phyloP scores from a whole-genome alignment of 2,329 filamentous ascomycete genomes.

The Fusarium mexicanum region DNA sequence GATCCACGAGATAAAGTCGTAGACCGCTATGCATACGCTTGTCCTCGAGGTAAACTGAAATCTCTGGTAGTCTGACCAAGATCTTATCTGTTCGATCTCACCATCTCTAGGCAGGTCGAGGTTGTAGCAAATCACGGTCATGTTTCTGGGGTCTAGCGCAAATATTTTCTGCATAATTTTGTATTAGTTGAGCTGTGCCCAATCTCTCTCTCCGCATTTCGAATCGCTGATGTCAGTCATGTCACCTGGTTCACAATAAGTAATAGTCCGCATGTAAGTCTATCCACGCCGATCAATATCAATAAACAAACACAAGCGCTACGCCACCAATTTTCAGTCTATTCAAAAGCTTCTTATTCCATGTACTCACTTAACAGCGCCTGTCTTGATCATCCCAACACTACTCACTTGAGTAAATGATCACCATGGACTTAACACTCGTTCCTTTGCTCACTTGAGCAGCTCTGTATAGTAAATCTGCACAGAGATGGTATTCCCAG shows the following conservation, averaged over 20 bases:
- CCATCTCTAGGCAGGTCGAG: rapidly evolving
- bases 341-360: not conserved
- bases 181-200: no score
- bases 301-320: not conserved
- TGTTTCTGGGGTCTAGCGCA: not conserved
- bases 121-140: rapidly evolving
- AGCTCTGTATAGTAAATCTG: rapidly evolving
- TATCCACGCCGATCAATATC: not conserved
- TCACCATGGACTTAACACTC: not conserved
- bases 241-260: not conserved
- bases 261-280: no score
- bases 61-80: not conserved
- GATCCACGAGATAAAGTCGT: no score
- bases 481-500: not conserved
- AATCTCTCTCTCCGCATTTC: not conserved
- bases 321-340: not conserved
- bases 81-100: not conserved
- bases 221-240: no score
- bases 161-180: no score
- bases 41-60: not conserved
- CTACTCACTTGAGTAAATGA: not conserved
- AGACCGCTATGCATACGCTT: not conserved
- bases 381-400: not conserved
- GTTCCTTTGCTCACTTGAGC: not conserved
- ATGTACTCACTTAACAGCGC: not conserved